These are phyloP conservation scores for Haplosporangium sp. DNA, from an alignment of 371 early-diverging fungal genomes.

Conservation along the genomic window DNA sequence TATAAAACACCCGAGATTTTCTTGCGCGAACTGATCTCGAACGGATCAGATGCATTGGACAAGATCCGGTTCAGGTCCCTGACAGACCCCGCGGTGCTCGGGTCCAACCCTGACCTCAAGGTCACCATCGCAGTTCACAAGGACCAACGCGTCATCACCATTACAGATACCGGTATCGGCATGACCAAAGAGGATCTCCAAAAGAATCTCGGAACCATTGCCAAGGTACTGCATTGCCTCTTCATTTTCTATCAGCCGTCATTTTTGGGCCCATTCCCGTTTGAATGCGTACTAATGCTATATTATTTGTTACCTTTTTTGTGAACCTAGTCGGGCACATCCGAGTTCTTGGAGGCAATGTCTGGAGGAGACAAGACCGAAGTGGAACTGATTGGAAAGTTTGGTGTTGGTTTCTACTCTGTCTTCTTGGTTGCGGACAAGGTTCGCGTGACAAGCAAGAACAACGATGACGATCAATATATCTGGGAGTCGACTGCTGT, in stretches of 20 bases:
- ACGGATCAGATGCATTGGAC: conserved; percentile 95
- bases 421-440: conserved; percentile 95
- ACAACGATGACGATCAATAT: conserved; percentile 85
- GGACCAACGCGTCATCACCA: conserved; percentile 75
- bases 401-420: conserved; percentile 98
- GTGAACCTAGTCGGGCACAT: conserved; percentile 72
- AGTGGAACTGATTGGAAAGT: conserved; percentile 93
- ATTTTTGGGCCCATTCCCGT: not conserved
- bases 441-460: conserved; percentile 94
- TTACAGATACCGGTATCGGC: conserved; percentile 95
- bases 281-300: not conserved
- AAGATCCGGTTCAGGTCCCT: conserved; percentile 89
- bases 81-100: conserved; percentile 73
- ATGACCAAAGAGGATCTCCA: conserved; percentile 94
- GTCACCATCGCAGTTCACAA: conserved; percentile 82
- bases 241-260: not conserved
- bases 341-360: conserved; percentile 82
- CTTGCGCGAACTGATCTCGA: conserved; percentile 96
- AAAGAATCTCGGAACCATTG: conserved; percentile 96
- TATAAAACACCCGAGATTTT: conserved; percentile 93
- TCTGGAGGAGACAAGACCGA: conserved; percentile 68
- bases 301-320: not conserved
- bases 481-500: conserved; percentile 88
- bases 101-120: conserved; percentile 67
- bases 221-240: conserved; percentile 66